Conservation (phyloP, 2,329 filamentous ascomycete species). For the Talaromyces sp. region DNA sequence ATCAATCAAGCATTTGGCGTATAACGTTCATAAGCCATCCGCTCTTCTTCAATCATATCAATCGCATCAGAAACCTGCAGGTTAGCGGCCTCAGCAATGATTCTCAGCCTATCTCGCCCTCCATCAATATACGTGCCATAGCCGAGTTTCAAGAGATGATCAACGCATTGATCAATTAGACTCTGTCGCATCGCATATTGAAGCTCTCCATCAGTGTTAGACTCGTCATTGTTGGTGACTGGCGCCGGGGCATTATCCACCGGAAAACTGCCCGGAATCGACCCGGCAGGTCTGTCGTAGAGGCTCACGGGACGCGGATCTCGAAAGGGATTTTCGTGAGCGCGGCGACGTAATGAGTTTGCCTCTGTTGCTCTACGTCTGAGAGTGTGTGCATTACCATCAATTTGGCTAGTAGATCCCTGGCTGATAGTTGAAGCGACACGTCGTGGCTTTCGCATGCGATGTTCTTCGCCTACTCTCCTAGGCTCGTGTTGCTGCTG, state of each 20-base stretch:
- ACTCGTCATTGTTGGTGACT: slow-evolving; percentile 4
- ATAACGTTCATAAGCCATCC: slow-evolving; percentile 40
- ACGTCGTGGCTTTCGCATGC: slow-evolving; percentile 8
- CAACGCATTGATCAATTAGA: slow-evolving; percentile 39
- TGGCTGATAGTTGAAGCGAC: slow-evolving; percentile 18
- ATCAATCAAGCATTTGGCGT: slow-evolving; percentile 21
- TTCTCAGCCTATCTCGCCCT: slow-evolving; percentile 39
- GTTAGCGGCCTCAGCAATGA: slow-evolving; percentile 48
- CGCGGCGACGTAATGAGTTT: slow-evolving; percentile 23
- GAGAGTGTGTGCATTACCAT: slow-evolving; percentile 21
- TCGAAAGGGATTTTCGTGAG: slow-evolving; percentile 4
- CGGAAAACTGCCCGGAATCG: slow-evolving; percentile 31
- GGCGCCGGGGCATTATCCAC: slow-evolving; percentile 20
- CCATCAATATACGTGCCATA: slow-evolving; percentile 39
- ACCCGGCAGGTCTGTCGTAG: slow-evolving; percentile 9
- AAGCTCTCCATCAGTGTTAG: slow-evolving; percentile 8
- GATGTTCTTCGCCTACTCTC: neutral
- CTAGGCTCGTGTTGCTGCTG: neutral
- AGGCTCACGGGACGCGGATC: slow-evolving; percentile 11
- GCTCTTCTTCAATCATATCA: slow-evolving; percentile 53
- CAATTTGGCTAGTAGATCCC: slow-evolving; percentile 27
- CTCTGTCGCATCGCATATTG: slow-evolving; percentile 18
- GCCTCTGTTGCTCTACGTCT: slow-evolving; percentile 34
- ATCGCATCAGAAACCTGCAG: slow-evolving; percentile 47
- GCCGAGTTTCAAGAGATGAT: slow-evolving; percentile 41